Percentiles rank a stretch among this genome's conserved stretches.
phyloP scores from a whole-genome alignment of 345 rosid species.

The Corymbia maculata region DNA sequence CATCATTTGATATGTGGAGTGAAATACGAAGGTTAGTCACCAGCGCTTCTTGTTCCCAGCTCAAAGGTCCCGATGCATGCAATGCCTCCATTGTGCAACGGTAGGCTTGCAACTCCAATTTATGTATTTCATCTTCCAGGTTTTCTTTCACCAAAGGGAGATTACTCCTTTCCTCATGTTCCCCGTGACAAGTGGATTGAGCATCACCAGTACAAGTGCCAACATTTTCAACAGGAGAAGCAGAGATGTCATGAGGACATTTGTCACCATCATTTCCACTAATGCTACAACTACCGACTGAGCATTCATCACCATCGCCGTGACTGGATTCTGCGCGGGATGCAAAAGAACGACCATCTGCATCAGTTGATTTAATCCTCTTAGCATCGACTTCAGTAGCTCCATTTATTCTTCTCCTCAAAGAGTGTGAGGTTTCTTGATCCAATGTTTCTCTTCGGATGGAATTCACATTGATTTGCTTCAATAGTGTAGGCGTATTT shows the following conservation, averaged over 20 bases:
- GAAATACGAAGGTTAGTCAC: slow-evolving; percentile 64
- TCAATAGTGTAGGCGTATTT: slow-evolving; percentile 1
- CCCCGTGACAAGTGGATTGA: slow-evolving; percentile 27
- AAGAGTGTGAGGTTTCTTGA: slow-evolving; percentile 13
- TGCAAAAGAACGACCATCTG: slow-evolving; percentile 16
- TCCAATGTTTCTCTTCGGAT: slow-evolving; percentile 16
- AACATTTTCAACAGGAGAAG: slow-evolving; percentile 16
- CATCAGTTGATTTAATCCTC: slow-evolving; percentile 24
- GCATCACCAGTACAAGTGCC: slow-evolving; percentile 31
- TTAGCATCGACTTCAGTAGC: slow-evolving; percentile 22
- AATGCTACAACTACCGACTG: slow-evolving; percentile 61
- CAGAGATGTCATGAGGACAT: slow-evolving; percentile 8
- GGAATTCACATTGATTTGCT: slow-evolving; percentile 15
- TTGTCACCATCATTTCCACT: slow-evolving; percentile 6
- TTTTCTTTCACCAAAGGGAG: slow-evolving; percentile 18
- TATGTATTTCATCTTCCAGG: slow-evolving; percentile 42
- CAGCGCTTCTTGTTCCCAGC: slow-evolving; percentile 74
- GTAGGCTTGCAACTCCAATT: slow-evolving; percentile 54
- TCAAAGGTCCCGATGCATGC: slow-evolving; percentile 59
- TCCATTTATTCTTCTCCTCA: background rate
- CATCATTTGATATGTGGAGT: slow-evolving; percentile 68
- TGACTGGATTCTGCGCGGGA: slow-evolving; percentile 13
- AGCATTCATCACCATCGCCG: slow-evolving; percentile 34
- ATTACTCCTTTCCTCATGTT: slow-evolving; percentile 12
- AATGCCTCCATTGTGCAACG: slow-evolving; percentile 37